Evolutionary conservation across 352 stramenopile species (phyloP), one percentile per base, ranked within the genome.

Genomic region (Aphanomyces invadans): DNA sequence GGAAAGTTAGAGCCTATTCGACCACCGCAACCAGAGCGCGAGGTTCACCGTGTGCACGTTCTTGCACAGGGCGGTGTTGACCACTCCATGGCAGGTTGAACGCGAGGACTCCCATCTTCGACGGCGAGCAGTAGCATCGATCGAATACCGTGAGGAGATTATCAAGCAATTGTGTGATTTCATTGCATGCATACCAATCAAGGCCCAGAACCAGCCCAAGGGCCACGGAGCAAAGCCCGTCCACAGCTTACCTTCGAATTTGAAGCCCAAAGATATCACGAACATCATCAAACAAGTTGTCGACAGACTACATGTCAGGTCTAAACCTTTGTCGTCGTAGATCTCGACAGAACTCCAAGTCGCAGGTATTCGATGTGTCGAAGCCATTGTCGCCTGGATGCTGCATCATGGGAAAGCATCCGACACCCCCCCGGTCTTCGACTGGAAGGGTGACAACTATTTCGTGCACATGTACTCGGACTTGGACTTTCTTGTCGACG

Each of bases 381-480:
- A 67, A 28, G 21, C 60, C 25, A 67, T 67, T 46, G 60, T 67
- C n/a, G 60, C 60, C 4, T 67, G 60, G 60, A 59, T 67, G 60
- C 42, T 67, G 4, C 25, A 21, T 15, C n/a, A 48, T 31, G 42
- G 42, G 2, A 67, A 67, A 9, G 26, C 15, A 17, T 29, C 60
- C 12, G 38, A 49, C n/a, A 45, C 23, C 5, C 60, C 60, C 11
- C 60, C 60, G 3, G 60, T 67, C 11, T 67, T 57, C 38, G n/a
- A 17, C 4, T 67, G 60, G 60, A 23, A 57, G n/a, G 26, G 57
- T 10, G 42, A 25, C 19, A 67, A 57, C 49, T 67, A 67, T 26
- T 67, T 67, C 42, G 49, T 57, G 31, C 39, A 21, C 28, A 67
- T 67, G 60, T 46, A 67, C 42, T 38, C 28, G 7, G 60, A 67